phyloP scores from a whole-genome alignment of 1,284 basidiomycete species.

The Dichomitus squalens region DNA sequence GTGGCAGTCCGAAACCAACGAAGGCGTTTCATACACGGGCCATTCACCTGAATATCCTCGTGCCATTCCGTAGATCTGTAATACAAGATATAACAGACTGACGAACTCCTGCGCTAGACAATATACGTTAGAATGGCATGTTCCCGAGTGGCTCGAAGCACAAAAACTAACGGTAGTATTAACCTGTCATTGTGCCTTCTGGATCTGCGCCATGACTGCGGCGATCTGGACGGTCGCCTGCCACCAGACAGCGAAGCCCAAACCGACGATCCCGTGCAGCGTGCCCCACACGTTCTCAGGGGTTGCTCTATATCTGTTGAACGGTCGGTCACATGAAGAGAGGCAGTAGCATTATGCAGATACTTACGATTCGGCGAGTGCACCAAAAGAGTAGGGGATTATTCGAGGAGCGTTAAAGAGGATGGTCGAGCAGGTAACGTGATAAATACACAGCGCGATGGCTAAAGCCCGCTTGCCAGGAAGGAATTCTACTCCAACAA shows the following conservation, averaged over 20 bases:
- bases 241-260: constrained; percentile 76
- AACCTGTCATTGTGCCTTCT: constrained; percentile 26
- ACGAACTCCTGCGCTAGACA: background rate
- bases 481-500: constrained; percentile 62
- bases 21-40: background rate
- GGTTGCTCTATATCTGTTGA: constrained; percentile 39
- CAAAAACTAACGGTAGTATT: background rate
- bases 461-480: constrained; percentile 84
- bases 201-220: constrained; percentile 38
- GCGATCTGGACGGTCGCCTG: constrained; percentile 63
- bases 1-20: background rate
- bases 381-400: constrained; percentile 72
- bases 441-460: constrained; percentile 76
- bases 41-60: background rate
- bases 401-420: constrained; percentile 78
- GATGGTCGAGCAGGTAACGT: constrained; percentile 72
- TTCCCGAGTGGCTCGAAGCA: background rate
- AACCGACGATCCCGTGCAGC: constrained; percentile 65
- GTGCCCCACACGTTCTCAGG: constrained; percentile 72
- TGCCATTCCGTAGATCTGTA: background rate
- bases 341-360: background rate
- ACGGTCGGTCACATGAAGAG: background rate
- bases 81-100: background rate
- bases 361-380: constrained; percentile 60
- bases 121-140: background rate